Base-by-base conservation (phyloP, 129 eudicot species). In the Heracleum sosnowskyi region DNA sequence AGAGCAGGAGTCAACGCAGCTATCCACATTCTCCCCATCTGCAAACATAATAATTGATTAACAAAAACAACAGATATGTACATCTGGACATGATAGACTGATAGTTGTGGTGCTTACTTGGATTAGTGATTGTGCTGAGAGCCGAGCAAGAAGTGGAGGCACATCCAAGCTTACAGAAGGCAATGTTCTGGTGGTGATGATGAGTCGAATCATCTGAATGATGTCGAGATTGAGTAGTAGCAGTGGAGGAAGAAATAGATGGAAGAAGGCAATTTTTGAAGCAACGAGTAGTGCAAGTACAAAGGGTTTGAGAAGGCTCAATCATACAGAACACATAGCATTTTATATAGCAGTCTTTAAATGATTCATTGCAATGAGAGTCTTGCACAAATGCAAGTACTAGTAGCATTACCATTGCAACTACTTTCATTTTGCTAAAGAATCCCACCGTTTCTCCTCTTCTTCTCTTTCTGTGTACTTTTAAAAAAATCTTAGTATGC, bases 1-100 rank as follows among this genome's bases (percentile, higher is more conserved):
- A 70, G 94, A 89, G 85, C 97, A 91, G 45, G 97, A 91, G 46
- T 92, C 94, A 60, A 91, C 97, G 62, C 97, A 89, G 75, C 77
- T 82, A 49, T 87, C 92, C 74, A 91, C 78, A 39, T 74, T 87
- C 71, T 87, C 87, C 55, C 85, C 97, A 86, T 87, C 97, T 91
- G 89, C 72, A 26, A 74, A 72, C 77, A 33, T 18, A 69, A 77
- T 71, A 2, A 31, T 0, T 60, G 34, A 60, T n/a, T 11, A 26
- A 4, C 33, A 24, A 42, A 37, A 15, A 15, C 34, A 0, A 31
- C 1, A 12, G 7, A 66, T 31, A 63, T 53, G 15, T 4, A 12
- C 22, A 4, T n/a, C n/a, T n/a, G n/a, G n/a, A n/a, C n/a, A 29
- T 28, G 34, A 64, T 22, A 31, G 0, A 1, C 17, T 31, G 11